Base-by-base conservation (phyloP, 768 basidiomycete genomes). In the Russula sp. region DNA sequence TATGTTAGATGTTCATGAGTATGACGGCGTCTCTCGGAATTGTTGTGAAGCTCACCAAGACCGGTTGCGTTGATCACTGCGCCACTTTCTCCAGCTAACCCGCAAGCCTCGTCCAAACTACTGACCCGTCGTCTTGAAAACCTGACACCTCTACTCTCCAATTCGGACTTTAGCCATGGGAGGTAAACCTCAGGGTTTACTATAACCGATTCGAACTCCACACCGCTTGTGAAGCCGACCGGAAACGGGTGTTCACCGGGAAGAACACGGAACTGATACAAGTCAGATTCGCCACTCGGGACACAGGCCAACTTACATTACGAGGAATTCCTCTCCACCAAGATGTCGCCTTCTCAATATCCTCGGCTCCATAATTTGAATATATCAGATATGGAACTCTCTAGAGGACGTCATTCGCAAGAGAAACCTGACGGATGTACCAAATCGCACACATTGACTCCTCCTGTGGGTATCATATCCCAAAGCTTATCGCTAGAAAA, bases 1-100 rank as follows among this genome's bases (percentile, higher is more conserved):
- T 81, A 57, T 13, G 22, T 51, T 8, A 20, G 42, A 38, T 36
- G 30, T 40, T 22, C 57, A 61, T 69, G 22, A 14, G 59, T 22
- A 5, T 2, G 38, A 18, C n/a, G n/a, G n/a, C 56, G 36, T 24
- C 34, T 30, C 18, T 9, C 57, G 18, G 30, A 60, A 18, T 20
- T 55, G 9, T 5, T 40, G 22, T 8, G 22, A 55, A 34, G 9
- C 54, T 63, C 53, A 80, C 84, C 85, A 10, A 87, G 76, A 11
- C 80, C 80, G 0, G 81, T 78, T 6, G 84, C 84, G 58, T 87
- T 87, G 62, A 87, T 73, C 16, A 87, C 75, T n/a, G 81, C 68
- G 42, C 77, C 76, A 18, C 72, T 67, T 4, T 71, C 59, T 1
- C 77, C 76, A 0, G 77, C 75, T 1, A 79, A 49, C n/a, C 74